Percentiles rank a stretch among this genome's conserved stretches.
phyloP scores from a whole-genome alignment of 768 basidiomycete genomes.

The Trametes villosa region DNA sequence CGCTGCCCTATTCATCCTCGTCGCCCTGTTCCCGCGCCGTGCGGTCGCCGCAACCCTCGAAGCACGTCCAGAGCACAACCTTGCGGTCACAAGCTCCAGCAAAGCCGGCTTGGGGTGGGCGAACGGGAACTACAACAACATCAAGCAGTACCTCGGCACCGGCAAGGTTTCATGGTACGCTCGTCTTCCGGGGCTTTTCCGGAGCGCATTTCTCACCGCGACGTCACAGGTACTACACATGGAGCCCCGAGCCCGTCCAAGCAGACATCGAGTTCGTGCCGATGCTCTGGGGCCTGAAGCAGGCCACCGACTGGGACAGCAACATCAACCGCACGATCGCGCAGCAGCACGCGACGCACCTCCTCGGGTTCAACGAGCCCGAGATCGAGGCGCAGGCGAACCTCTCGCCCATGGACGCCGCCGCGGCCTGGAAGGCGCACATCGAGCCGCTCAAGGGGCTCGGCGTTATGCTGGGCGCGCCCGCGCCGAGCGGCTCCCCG shows the following conservation, averaged over 20 bases:
- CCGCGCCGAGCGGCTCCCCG: conserved; percentile 55
- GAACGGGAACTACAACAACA: conserved; percentile 46
- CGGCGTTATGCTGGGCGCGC: conserved; percentile 55
- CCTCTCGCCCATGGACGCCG: conserved; percentile 52
- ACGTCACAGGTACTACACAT: conserved; percentile 53
- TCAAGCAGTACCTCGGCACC: conserved; percentile 46
- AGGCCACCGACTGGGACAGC: conserved; percentile 44
- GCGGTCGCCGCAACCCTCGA: neutral
- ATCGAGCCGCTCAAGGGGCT: conserved; percentile 52
- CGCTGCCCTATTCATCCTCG: conserved; percentile 3
- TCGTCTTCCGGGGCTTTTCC: too few relatives aligned
- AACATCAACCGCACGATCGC: conserved; percentile 48
- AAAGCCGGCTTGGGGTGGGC: conserved; percentile 59
- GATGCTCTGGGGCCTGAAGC: conserved; percentile 54
- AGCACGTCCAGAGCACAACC: neutral
- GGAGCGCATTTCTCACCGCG: too few relatives aligned
- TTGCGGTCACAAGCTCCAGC: conserved; percentile 36
- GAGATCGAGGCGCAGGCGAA: conserved; percentile 53
- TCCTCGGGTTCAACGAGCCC: conserved; percentile 61
- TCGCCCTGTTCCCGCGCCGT: conserved; percentile 16
- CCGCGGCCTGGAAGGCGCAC: conserved; percentile 53
- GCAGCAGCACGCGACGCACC: conserved; percentile 41
- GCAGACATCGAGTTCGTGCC: conserved; percentile 56
- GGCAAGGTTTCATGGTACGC: conserved; percentile 57
- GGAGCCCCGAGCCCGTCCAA: conserved; percentile 43